These are phyloP conservation scores for Urostyla sp. DNA, from an alignment of 73 alveolate species.

Conservation along the genomic window DNA sequence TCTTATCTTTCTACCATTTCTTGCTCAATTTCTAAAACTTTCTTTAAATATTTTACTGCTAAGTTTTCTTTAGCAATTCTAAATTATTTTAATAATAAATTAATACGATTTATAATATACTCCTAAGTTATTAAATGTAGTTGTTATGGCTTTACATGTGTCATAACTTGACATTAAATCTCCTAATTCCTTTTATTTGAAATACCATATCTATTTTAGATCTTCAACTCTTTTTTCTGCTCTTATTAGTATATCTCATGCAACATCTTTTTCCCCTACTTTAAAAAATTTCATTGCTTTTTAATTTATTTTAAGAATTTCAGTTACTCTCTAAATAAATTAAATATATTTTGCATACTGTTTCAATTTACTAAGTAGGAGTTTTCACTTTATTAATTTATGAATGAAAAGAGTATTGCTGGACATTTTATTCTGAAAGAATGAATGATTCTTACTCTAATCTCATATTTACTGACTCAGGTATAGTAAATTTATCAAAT, in stretches of 20 bases:
- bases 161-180: conserved; percentile 16
- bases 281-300: conserved; percentile 39
- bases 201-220: conserved; percentile 34
- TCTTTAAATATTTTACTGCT: conserved; percentile 35
- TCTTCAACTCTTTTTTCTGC: conserved; percentile 43
- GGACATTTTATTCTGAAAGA: neutral
- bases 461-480: no score
- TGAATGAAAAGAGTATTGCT: no score
- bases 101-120: conserved; percentile 35
- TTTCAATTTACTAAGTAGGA: neutral
- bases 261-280: conserved; percentile 43
- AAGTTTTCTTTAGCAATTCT: conserved; percentile 23
- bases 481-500: no score
- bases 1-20: conserved; percentile 32
- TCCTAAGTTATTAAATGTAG: conserved; percentile 45
- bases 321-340: conserved; percentile 1
- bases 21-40: conserved; percentile 34
- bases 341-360: neutral
- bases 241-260: neutral
- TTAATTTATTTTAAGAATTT: conserved; percentile 14
- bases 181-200: conserved; percentile 32
- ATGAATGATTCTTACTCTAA: neutral
- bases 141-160: conserved; percentile 47
- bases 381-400: no score
- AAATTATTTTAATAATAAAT: neutral